These are phyloP conservation scores for Saturnispora zaruensis DNA, from an alignment of 805 yeast genomes.

Conservation along the genomic window DNA sequence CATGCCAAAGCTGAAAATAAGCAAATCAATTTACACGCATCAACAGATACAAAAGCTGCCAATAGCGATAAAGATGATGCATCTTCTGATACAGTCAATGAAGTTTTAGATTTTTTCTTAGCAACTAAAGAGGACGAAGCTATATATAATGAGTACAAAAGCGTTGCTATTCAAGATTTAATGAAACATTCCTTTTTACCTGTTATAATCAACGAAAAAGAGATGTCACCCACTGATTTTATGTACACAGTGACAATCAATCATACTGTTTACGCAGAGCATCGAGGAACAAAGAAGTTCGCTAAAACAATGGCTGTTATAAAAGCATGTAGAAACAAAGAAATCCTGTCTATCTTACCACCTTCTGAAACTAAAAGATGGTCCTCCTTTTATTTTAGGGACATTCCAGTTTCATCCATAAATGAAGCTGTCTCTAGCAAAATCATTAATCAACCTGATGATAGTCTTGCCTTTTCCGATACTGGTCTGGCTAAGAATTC, in stretches of 20 bases:
- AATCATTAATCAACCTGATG: not conserved
- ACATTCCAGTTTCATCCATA: not conserved
- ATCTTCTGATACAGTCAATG: not conserved
- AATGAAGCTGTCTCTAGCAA: not conserved
- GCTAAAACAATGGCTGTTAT: slow-evolving; percentile 8
- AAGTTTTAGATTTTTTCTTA: no score
- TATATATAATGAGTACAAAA: not conserved
- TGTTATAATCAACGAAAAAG: not conserved
- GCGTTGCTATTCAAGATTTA: slow-evolving; percentile 3
- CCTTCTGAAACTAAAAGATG: not conserved
- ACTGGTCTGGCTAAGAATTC: not conserved
- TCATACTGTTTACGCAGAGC: not conserved
- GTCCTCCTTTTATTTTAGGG: slow-evolving; percentile 1
- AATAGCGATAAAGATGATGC: no score
- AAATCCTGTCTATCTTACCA: not conserved
- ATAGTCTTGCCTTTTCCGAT: not conserved
- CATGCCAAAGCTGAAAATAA: not conserved
- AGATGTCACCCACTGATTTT: not conserved
- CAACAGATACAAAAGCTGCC: not conserved
- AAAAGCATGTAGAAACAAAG: slow-evolving; percentile 2
- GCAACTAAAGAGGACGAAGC: not conserved
- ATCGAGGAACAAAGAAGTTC: slow-evolving; percentile 6
- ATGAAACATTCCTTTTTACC: not conserved
- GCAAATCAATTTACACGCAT: not conserved
- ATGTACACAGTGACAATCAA: not conserved